Base-by-base conservation (phyloP, 305 asterid species). In the Rubia balearica region DNA sequence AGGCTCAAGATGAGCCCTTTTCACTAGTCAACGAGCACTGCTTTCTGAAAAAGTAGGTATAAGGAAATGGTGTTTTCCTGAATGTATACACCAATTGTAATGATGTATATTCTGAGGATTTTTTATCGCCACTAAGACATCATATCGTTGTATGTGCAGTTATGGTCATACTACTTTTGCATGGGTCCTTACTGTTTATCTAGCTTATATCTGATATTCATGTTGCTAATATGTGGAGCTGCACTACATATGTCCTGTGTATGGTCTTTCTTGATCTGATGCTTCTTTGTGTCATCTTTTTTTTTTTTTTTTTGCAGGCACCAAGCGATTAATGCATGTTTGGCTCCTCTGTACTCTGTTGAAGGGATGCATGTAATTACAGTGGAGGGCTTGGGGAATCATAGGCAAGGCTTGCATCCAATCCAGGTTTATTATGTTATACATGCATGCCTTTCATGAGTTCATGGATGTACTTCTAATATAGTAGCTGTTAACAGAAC, bases 321-420 rank as follows among this genome's bases (percentile, higher is more conserved):
- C 40, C 40, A 36, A 36, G 40, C 6, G 40, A 36, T 36, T 36
- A 36, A 36, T 36, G 40, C 40, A 36, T 36, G 40, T 36, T 36
- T 36, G 40, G 40, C 40, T 82, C 98, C 98, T 74, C 77, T 93
- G 33, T 90, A 90, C 85, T 89, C 98, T 9, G 86, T 93, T 43
- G 98, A 90, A 88, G 97, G 97, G 84, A 90, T 89, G 96, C 98
- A 93, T 71, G 90, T 90, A 67, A 85, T 93, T 77, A 90, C 98
- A 17, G 95, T 90, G 69, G 98, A 93, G 82, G 97, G 98, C 62
- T 76, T 93, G 46, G 98, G 97, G 70, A 93, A 79, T 81, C 81
- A 78, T 63, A 89, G 84, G 82, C 73, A 65, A 73, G 97, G 98
- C 33, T 81, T 93, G 82, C 98, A 90, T 81, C 98, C 98, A 38